phyloP scores from a whole-genome alignment of 2,329 filamentous ascomycete species.

The Akanthomyces muscarius region DNA sequence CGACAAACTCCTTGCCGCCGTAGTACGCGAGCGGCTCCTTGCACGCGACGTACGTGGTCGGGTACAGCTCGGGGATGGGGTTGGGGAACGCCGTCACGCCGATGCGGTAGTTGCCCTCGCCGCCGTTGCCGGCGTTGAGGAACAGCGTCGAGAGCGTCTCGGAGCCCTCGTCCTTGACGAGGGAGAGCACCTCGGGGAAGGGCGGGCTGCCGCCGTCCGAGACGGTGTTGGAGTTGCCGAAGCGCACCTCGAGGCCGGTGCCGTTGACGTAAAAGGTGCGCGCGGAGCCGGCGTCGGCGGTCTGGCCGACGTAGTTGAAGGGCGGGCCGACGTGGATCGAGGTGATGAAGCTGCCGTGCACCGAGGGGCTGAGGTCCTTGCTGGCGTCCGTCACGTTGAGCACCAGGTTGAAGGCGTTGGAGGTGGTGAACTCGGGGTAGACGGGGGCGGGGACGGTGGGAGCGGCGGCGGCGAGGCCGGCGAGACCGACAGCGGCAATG shows the following conservation, averaged over 20 bases:
- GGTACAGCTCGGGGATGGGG: constrained; percentile 30
- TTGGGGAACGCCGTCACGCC: constrained; percentile 33
- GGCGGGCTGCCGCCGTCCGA: constrained; percentile 39
- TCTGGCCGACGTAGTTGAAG: constrained; percentile 35
- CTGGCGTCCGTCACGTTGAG: constrained; percentile 41
- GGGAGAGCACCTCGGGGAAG: constrained; percentile 35
- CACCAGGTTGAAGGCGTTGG: constrained; percentile 38
- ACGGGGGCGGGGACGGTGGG: constrained; percentile 15
- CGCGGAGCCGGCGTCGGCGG: constrained; percentile 19
- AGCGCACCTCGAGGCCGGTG: constrained; percentile 34
- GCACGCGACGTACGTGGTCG: constrained; percentile 41
- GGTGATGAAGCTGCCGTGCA: constrained; percentile 38
- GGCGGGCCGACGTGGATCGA: constrained; percentile 43
- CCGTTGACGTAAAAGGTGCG: constrained; percentile 49
- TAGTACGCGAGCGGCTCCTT: constrained; percentile 41
- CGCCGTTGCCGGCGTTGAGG: constrained; percentile 35
- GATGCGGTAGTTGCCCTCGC: constrained; percentile 26
- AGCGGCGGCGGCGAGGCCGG: constrained; percentile 23
- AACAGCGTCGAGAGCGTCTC: constrained; percentile 28
- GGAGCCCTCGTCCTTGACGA: constrained; percentile 27
- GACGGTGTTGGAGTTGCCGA: constrained; percentile 32
- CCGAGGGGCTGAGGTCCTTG: constrained; percentile 36
- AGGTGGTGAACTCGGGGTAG: constrained; percentile 20
- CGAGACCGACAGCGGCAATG: constrained; percentile 9
- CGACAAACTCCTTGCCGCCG: constrained; percentile 31